Evolutionary conservation across 1,284 basidiomycete species (phyloP).

Genomic region (Crucibulum cyathiforme): DNA sequence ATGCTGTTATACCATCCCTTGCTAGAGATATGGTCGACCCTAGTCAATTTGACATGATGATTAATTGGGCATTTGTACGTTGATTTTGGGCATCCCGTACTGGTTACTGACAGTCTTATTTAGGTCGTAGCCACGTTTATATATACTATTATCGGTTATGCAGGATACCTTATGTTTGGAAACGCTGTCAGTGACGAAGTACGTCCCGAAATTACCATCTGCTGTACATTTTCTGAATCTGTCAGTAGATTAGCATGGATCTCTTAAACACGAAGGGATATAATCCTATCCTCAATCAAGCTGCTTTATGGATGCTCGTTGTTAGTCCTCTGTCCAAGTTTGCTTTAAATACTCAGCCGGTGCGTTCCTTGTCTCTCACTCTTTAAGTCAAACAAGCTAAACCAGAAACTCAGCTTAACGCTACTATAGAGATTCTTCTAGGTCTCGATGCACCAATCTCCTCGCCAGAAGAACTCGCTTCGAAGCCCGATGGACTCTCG

Average conservation of each 20-base stretch:
- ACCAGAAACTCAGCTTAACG: slow-evolving; percentile 62
- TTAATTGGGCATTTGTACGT: slow-evolving; percentile 82
- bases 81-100: background rate
- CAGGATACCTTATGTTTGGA: slow-evolving; percentile 95
- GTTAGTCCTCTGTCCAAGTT: slow-evolving; percentile 91
- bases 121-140: slow-evolving; percentile 80
- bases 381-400: background rate
- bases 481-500: slow-evolving; percentile 38
- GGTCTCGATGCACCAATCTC: slow-evolving; percentile 59
- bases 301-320: slow-evolving; percentile 91
- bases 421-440: slow-evolving; percentile 79
- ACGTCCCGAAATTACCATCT: slow-evolving; percentile 18
- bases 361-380: slow-evolving; percentile 40
- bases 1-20: slow-evolving; percentile 91
- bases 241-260: slow-evolving; percentile 80
- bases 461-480: slow-evolving; percentile 46
- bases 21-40: slow-evolving; percentile 92
- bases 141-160: slow-evolving; percentile 82
- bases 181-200: slow-evolving; percentile 84
- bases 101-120: background rate
- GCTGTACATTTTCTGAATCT: slow-evolving; percentile 1
- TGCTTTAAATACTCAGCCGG: slow-evolving; percentile 84
- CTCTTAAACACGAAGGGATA: slow-evolving; percentile 80
- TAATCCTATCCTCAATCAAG: slow-evolving; percentile 73
- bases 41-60: slow-evolving; percentile 81